phyloP scores from a whole-genome alignment of 2,329 filamentous ascomycete genomes.

The Penicillium sumatraense region DNA sequence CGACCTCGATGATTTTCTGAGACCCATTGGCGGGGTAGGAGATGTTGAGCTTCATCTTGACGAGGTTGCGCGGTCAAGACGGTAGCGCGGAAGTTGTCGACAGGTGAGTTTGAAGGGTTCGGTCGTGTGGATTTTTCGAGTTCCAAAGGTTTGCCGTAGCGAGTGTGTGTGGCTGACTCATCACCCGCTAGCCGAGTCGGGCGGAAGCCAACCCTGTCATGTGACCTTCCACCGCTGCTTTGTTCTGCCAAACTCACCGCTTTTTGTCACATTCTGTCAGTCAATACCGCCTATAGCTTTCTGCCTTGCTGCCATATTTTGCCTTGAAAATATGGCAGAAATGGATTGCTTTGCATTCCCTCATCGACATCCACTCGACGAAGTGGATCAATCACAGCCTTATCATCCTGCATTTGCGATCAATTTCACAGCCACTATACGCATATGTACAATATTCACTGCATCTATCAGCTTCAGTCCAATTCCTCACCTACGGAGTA shows the following conservation, averaged over 20 bases:
- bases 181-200: constrained; percentile 32
- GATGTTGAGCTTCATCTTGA: constrained; percentile 78
- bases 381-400: no score
- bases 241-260: neutral
- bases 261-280: neutral
- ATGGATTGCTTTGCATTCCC: no score
- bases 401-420: no score
- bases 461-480: no score
- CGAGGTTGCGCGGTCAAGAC: constrained; percentile 54
- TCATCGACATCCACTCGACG: no score
- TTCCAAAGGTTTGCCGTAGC: constrained; percentile 42
- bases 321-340: no score
- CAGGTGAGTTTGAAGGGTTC: constrained; percentile 42
- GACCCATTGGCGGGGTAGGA: constrained; percentile 98
- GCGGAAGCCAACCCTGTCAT: constrained; percentile 25
- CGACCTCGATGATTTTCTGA: constrained; percentile 98
- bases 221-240: neutral
- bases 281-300: no score
- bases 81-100: constrained; percentile 50
- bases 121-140: constrained; percentile 44
- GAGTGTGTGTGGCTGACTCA: constrained; percentile 48
- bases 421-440: no score
- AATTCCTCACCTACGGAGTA: no score
- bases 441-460: no score
- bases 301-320: no score